Evolutionary conservation across 768 basidiomycete species (phyloP).

Genomic region (Hericium coralloides): DNA sequence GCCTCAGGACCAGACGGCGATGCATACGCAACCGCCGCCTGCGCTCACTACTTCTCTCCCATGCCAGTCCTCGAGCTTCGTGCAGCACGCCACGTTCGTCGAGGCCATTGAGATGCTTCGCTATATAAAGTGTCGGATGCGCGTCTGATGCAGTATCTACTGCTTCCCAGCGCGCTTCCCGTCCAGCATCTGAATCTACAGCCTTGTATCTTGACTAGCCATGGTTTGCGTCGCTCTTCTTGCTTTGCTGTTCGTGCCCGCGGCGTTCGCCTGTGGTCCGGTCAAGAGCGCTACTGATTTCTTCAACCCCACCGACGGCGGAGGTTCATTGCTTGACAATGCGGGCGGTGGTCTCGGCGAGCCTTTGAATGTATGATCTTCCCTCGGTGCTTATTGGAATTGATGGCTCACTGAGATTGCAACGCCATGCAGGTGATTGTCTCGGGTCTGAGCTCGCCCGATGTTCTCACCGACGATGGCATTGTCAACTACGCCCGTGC

Average conservation of each 20-base stretch:
- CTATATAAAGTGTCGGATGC: neutral
- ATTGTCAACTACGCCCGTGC: constrained; percentile 9
- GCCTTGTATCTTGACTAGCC: neutral
- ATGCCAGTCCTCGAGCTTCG: no score
- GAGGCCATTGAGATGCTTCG: neutral
- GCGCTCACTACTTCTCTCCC: no score
- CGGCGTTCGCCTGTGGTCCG: neutral
- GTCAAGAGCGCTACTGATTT: neutral
- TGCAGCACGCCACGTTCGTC: no score
- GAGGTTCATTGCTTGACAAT: neutral
- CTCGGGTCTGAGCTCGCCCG: constrained; percentile 6
- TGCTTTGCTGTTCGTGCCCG: neutral
- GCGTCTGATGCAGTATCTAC: neutral
- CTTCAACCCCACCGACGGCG: neutral
- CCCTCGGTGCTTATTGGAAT: neutral
- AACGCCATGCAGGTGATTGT: constrained; percentile 6
- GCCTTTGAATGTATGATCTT: constrained; percentile 10
- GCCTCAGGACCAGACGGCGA: no score
- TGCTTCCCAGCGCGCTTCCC: neutral
- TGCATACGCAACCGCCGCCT: no score
- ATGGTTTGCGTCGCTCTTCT: neutral
- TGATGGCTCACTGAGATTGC: neutral
- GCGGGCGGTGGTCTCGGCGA: constrained; percentile 3
- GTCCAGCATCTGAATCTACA: no score
- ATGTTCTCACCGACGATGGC: constrained; percentile 9